A percentile compares a stretch with the other conserved stretches of the same genome.
Conservation (phyloP, 192 early-diverging fungal genomes). For the Umbelopsis sp. region DNA sequence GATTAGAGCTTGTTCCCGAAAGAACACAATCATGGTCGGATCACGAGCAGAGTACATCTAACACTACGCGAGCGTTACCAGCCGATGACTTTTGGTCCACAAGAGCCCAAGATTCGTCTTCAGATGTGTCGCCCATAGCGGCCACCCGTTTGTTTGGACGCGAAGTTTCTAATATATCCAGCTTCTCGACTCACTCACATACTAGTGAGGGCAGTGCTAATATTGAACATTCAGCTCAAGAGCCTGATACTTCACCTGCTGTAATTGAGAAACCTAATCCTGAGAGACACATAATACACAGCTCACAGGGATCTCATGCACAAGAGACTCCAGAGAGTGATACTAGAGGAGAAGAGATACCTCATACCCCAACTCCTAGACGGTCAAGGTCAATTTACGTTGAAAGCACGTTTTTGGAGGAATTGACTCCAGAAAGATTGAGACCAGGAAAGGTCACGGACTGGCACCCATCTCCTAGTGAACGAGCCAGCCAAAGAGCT, state of each 20-base stretch:
- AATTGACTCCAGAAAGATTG: background rate
- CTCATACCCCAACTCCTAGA: background rate
- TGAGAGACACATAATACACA: background rate
- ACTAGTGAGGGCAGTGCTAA: background rate
- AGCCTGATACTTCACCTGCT: background rate
- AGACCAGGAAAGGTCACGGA: background rate
- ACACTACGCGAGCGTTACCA: background rate
- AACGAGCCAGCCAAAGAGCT: slow-evolving; percentile 9
- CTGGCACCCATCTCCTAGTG: slow-evolving; percentile 1
- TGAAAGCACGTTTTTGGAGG: slow-evolving; percentile 3
- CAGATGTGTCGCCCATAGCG: background rate
- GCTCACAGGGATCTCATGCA: slow-evolving; percentile 3
- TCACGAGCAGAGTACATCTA: background rate
- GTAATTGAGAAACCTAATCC: background rate
- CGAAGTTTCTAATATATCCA: background rate
- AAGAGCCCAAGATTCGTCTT: background rate
- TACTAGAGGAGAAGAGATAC: background rate
- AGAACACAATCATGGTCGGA: slow-evolving; percentile 1
- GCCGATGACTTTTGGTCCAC: slow-evolving; percentile 1
- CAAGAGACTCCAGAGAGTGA: background rate
- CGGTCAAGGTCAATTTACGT: slow-evolving; percentile 4
- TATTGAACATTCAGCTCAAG: background rate
- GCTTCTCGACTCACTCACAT: background rate
- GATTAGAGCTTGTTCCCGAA: slow-evolving; percentile 2
- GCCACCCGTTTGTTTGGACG: background rate